These are phyloP conservation scores for Isabelozyma heimii DNA, from an alignment of 805 yeast species.

Conservation along the genomic window DNA sequence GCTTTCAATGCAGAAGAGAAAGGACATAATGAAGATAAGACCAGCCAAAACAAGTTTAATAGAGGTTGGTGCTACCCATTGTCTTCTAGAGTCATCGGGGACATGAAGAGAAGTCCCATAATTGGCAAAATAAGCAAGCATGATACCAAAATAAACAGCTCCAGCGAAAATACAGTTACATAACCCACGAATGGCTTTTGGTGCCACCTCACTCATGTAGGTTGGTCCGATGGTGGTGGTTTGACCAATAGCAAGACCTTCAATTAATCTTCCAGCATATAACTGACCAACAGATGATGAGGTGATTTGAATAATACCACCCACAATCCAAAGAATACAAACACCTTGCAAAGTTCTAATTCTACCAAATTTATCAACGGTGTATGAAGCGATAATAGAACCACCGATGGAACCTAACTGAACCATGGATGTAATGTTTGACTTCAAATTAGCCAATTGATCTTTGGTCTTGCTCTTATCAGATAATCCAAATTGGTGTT, in stretches of 20 bases:
- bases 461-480: constrained; percentile 30
- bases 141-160: constrained; percentile 53
- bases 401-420: constrained; percentile 56
- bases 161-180: constrained; percentile 52
- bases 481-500: constrained; percentile 38
- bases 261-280: constrained; percentile 51
- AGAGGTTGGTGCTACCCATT: constrained; percentile 50
- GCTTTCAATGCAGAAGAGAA: constrained; percentile 41
- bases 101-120: constrained; percentile 17
- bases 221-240: constrained; percentile 54
- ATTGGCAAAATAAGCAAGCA: constrained; percentile 45
- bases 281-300: constrained; percentile 44
- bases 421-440: constrained; percentile 57
- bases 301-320: constrained; percentile 46
- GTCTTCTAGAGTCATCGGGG: constrained; percentile 19
- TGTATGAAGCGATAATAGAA: constrained; percentile 38
- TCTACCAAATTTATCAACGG: constrained; percentile 50
- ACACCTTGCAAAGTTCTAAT: constrained; percentile 42
- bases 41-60: constrained; percentile 49
- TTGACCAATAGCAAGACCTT: constrained; percentile 52
- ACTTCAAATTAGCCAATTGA: constrained; percentile 41
- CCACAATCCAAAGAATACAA: constrained; percentile 43
- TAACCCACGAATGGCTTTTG: constrained; percentile 49
- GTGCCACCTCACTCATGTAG: constrained; percentile 50
- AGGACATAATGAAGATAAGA: constrained; percentile 35